Evolutionary conservation across 306 rosid species (phyloP), one percentile per base, ranked within the genome.

Genomic region (Inga leiocalycina): DNA sequence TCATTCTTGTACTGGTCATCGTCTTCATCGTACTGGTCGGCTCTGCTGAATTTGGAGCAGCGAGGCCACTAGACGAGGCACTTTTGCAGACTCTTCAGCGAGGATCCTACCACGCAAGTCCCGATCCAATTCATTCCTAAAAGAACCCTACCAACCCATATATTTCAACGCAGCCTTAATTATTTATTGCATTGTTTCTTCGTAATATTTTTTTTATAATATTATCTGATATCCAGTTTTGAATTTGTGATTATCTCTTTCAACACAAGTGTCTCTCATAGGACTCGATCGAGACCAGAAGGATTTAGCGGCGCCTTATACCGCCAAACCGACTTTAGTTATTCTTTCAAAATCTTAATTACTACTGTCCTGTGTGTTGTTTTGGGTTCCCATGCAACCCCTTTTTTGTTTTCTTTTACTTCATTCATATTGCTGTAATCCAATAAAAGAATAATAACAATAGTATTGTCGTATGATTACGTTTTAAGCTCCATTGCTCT

Each of bases 1-100:
- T 79, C 79, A 62, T 62, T 75, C 5, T 62, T 77, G 17, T 83
- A 5, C 51, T 74, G 56, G 1, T 71, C n/a, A 45, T 72, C 46
- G 14, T 79, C 19, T 13, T 86, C 48, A 51, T 67, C 27, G 15
- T 80, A 22, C 34, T 79, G 52, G 37, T 80, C 22, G 74, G 67
- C 44, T 75, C 69, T 51, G 59, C 65, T 6, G 71, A 79, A 78
- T 67, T 51, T 30, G 75, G 83, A 56, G 88, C 72, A 17, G 78
- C 30, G 24, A 86, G 89, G 56, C 86, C 82, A 0, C 61, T 75
- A 12, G 3, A 34, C 5, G n/a, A 10, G 35, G 49, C 37, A 20
- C 79, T 54, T 3, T 6, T 35, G n/a, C 37, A 20, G 51, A 37
- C 51, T 17, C 68, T 75, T 20, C 67, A 1, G 8, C 51, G 68